Evolutionary conservation across 164 flowering plant species (phyloP).

Genomic region (Protea cynaroides): DNA sequence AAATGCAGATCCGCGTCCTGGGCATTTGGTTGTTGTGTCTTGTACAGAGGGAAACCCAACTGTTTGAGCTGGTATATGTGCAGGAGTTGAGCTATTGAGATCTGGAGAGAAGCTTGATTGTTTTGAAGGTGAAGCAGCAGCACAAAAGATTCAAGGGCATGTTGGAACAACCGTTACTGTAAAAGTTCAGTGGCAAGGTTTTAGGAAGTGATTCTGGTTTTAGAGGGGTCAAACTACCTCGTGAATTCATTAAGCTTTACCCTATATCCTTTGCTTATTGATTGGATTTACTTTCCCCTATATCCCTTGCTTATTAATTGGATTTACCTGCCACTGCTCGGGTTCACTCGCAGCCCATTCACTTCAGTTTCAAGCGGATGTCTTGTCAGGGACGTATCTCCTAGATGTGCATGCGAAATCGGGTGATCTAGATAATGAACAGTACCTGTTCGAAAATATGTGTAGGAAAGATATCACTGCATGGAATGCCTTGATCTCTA

Average conservation of each 20-base stretch:
- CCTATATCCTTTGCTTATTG: no score
- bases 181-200: constrained; percentile 52
- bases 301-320: no score
- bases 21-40: constrained; percentile 86
- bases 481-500: constrained; percentile 77
- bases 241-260: constrained; percentile 79
- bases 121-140: constrained; percentile 78
- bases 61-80: constrained; percentile 89
- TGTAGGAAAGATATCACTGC: constrained; percentile 47
- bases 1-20: constrained; percentile 68
- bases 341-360: constrained; percentile 47
- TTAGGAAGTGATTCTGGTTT: constrained; percentile 30
- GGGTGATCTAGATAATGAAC: constrained; percentile 45
- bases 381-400: constrained; percentile 52
- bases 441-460: constrained; percentile 74
- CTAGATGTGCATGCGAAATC: constrained; percentile 62
- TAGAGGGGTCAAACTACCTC: constrained; percentile 84
- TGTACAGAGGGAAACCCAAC: constrained; percentile 91
- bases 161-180: constrained; percentile 83
- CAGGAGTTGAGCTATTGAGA: constrained; percentile 91
- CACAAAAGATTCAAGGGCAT: constrained; percentile 83
- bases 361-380: constrained; percentile 47
- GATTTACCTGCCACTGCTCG: no score
- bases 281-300: no score
- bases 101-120: constrained; percentile 84